Conservation (phyloP, 345 rosid species). For the Stellera chamaejasme region DNA sequence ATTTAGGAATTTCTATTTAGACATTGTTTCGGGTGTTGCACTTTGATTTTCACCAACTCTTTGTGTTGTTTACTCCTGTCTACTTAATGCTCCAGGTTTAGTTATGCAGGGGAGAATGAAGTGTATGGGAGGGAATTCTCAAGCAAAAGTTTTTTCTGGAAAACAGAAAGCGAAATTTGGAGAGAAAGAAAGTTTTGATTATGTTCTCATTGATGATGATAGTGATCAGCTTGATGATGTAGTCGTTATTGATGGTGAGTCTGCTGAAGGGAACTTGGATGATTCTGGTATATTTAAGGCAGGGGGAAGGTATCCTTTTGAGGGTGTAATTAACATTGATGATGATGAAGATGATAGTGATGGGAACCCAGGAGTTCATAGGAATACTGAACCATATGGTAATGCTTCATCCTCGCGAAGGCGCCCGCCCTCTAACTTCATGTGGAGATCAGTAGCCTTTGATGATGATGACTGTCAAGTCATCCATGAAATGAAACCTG, state of each 20-base stretch:
- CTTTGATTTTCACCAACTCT: neutral
- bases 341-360: slow-evolving; percentile 30
- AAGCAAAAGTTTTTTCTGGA: slow-evolving; percentile 28
- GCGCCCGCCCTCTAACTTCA: slow-evolving; percentile 16
- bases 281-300: slow-evolving; percentile 24
- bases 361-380: slow-evolving; percentile 15
- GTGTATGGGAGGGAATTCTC: slow-evolving; percentile 31
- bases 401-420: slow-evolving; percentile 31
- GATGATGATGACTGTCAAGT: slow-evolving; percentile 37
- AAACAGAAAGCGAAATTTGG: slow-evolving; percentile 29
- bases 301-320: slow-evolving; percentile 24
- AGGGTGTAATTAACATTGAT: slow-evolving; percentile 50
- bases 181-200: slow-evolving; percentile 26
- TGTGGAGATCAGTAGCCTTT: slow-evolving; percentile 15
- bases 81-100: neutral
- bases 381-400: slow-evolving; percentile 24
- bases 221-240: slow-evolving; percentile 40
- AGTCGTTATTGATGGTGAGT: slow-evolving; percentile 48
- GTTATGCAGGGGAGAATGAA: slow-evolving; percentile 32
- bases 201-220: slow-evolving; percentile 64
- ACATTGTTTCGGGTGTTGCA: neutral
- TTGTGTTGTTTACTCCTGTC: neutral
- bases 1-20: neutral
- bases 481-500: slow-evolving; percentile 25
- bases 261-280: slow-evolving; percentile 25